Percentiles rank a stretch among this genome's conserved stretches.
These are phyloP conservation scores for Boletus reticulatus DNA, from an alignment of 768 basidiomycete species.

Conservation along the genomic window DNA sequence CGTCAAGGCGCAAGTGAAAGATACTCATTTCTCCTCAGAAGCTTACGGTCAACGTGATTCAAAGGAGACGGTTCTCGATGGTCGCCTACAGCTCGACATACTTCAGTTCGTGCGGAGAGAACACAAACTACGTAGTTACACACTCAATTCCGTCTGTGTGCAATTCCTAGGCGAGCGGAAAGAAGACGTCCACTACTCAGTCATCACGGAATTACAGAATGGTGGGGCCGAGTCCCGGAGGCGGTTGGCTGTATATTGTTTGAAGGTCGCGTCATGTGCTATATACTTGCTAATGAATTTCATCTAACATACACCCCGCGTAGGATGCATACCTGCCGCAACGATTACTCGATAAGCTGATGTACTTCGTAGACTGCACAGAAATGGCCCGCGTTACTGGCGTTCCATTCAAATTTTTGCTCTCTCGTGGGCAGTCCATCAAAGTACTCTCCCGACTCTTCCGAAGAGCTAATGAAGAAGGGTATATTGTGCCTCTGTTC, in stretches of 20 bases:
- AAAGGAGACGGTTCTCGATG: conserved; percentile 88
- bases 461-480: conserved; percentile 88
- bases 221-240: conserved; percentile 91
- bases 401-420: conserved; percentile 96
- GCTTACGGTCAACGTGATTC: conserved; percentile 97
- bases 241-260: conserved; percentile 93
- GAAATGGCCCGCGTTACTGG: conserved; percentile 99
- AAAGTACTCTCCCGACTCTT: conserved; percentile 96
- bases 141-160: conserved; percentile 96
- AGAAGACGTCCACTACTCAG: conserved; percentile 98
- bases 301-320: neutral
- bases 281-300: neutral
- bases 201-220: conserved; percentile 97
- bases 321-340: conserved; percentile 99
- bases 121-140: conserved; percentile 95
- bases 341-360: conserved; percentile 92
- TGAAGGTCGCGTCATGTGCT: conserved; percentile 61
- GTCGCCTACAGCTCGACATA: conserved; percentile 92
- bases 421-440: conserved; percentile 95
- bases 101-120: conserved; percentile 99
- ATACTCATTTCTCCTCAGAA: conserved; percentile 96
- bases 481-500: conserved; percentile 83
- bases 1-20: conserved; percentile 75
- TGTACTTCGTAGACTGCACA: conserved; percentile 98
- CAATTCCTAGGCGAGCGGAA: conserved; percentile 99